Evolutionary conservation across 2,329 filamentous ascomycete species (phyloP).

Genomic region (Xylariaceae sp.): DNA sequence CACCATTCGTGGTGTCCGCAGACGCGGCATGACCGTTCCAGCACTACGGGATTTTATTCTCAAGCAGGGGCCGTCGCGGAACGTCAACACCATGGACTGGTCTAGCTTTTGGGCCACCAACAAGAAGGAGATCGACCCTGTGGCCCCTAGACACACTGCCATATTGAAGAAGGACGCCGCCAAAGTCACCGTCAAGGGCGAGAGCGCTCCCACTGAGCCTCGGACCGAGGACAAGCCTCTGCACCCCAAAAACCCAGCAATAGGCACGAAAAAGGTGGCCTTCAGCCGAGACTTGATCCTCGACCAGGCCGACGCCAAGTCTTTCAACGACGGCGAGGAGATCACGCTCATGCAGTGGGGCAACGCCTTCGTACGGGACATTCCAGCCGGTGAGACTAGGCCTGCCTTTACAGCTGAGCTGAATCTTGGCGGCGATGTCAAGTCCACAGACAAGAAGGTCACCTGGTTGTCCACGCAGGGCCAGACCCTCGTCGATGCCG

Average conservation of each 20-base stretch:
- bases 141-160: constrained; percentile 71
- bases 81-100: constrained; percentile 84
- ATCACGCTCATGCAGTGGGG: constrained; percentile 98
- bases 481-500: constrained; percentile 75
- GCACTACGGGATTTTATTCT: constrained; percentile 81
- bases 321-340: constrained; percentile 81
- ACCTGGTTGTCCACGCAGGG: constrained; percentile 82
- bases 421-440: constrained; percentile 90
- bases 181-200: constrained; percentile 65
- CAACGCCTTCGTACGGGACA: constrained; percentile 74
- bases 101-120: constrained; percentile 70
- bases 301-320: constrained; percentile 82
- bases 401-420: constrained; percentile 75
- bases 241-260: constrained; percentile 82
- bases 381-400: constrained; percentile 59
- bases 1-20: constrained; percentile 74
- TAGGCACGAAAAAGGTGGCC: constrained; percentile 82
- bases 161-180: constrained; percentile 70
- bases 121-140: constrained; percentile 79
- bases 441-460: constrained; percentile 93
- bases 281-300: constrained; percentile 74
- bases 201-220: constrained; percentile 61
- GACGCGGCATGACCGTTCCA: constrained; percentile 75
- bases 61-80: constrained; percentile 79
- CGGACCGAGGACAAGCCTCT: constrained; percentile 75